Conservation (phyloP, 345 rosid genomes). For the Eucalyptus brandiana region DNA sequence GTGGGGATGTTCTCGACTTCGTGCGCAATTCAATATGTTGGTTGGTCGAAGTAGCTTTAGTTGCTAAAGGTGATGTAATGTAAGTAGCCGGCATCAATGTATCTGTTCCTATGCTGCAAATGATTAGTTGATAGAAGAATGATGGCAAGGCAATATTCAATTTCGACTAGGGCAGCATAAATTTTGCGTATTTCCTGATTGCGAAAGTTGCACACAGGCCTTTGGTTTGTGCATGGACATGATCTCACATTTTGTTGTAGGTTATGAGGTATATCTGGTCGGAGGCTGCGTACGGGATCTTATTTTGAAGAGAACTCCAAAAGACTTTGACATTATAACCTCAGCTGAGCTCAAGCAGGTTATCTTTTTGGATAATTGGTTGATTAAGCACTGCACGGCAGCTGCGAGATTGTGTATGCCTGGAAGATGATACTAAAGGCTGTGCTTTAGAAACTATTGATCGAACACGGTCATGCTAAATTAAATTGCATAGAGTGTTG, state of each 20-base stretch:
- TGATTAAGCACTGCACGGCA: background rate
- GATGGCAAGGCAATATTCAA: background rate
- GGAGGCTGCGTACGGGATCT: slow-evolving; percentile 99
- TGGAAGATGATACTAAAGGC: background rate
- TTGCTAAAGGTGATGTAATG: background rate
- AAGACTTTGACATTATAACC: slow-evolving; percentile 85
- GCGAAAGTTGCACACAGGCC: background rate
- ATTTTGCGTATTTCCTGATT: background rate
- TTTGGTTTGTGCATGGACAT: background rate
- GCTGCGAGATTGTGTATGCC: background rate
- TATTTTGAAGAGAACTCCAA: slow-evolving; percentile 64
- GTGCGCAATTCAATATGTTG: background rate
- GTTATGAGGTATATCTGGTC: slow-evolving; percentile 83
- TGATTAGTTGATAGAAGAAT: background rate
- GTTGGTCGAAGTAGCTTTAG: background rate
- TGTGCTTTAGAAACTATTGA: background rate
- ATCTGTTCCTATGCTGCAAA: background rate
- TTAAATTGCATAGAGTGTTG: background rate
- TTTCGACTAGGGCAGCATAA: background rate
- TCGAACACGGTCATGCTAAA: background rate
- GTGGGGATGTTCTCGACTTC: background rate
- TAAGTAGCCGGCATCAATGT: background rate
- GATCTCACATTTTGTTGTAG: slow-evolving; percentile 10
- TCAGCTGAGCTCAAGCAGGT: slow-evolving; percentile 91
- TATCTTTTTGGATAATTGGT: background rate